Evolutionary conservation across 1,139 yeast genomes (phyloP), one percentile per base, ranked within the genome.

Genomic region (Hemisphaericaspora xylanilytica): DNA sequence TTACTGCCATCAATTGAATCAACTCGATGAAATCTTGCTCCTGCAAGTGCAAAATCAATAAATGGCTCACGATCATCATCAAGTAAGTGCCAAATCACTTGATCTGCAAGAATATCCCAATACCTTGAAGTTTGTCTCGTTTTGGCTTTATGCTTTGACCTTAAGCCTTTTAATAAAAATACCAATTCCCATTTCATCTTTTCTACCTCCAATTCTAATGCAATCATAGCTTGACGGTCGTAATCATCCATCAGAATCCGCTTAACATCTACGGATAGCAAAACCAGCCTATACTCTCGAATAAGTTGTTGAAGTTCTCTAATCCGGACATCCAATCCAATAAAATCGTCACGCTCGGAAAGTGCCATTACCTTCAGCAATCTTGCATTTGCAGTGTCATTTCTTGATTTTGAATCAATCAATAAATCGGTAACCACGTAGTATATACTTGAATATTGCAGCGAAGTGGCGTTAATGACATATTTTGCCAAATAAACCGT

Each of bases 21-120:
- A 0, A 79, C 63, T 29, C 84, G 69, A 36, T 75, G 77, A 59
- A 80, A 88, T 27, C 68, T 67, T 3, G 86, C 76, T 30, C 75
- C 72, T 1, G 85, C 82, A 24, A 90, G 56, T 0, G 85, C 83
- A 44, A 89, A 69, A 57, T 85, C 95, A 42, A 87, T 59, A 50
- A 89, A 80, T 13, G 94, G 92, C 29, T 64, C 60, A 20, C 85
- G 64, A 5, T 73, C 58, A 10, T 78, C 79, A 39, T 77, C 80
- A 38, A 88, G 63, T 51, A 89, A 66, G 53, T 86, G 94, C 68
- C 90, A 69, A 37, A 81, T 77, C 22, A 88, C 69, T 50, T 84
- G 85, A 52, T 84, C 90, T 0, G 77, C 67, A 21, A 63, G 51
- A n/a, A 77, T 56, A 15, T 55, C 54, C 72, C 71, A 69, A 22